Base-by-base conservation (phyloP, 2,329 filamentous ascomycete species). In the Aureobasidium lini region DNA sequence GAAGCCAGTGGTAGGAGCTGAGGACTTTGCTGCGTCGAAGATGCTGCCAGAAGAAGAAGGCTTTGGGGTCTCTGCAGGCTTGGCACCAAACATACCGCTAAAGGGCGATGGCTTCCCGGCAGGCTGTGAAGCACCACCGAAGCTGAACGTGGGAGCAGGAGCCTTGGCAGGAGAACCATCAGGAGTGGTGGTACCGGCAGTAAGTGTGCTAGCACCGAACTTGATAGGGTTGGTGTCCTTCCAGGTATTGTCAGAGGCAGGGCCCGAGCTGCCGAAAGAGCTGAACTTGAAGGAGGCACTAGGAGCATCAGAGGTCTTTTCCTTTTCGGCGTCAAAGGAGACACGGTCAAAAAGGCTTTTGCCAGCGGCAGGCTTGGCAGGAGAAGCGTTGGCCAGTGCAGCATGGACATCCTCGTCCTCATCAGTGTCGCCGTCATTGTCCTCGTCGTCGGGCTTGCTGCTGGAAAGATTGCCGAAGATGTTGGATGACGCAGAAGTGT, bases 211-310 rank as follows among this genome's bases (percentile, higher is more conserved):
- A 9, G 62, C 63, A n/a, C 70, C 72, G 60, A 80, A 80, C 57
- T 78, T 79, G 65, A 81, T 78, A 4, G 77, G 75, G 4, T 71
- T 73, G 44, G 74, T 72, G 7, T 70, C 69, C 62, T 77, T 78
- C 77, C 77, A 80, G 2, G 77, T 79, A 52, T 79, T 71, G 63
- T 80, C 75, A 18, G 23, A 23, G 23, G 61, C 62, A 37, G 66
- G 63, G 39, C 64, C 66, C 2, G 61, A 57, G 15, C 43, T 59
- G 32, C 58, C 57, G n/a, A 57, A 57, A 1, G 61, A 64, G 54
- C 34, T 44, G 50, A 60, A 59, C 50, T 58, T 59, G 56, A 59
- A 52, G 4, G 60, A 58, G 31, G 57, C 46, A 13, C 46, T 44
- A 28, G 57, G 46, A 15, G 57, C 13, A 13, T 44, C 52, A n/a